A percentile compares a stretch with the other conserved stretches of the same genome.
Evolutionary conservation across 129 eudicot genomes (phyloP).

Genomic region (Erigeron canadensis): DNA sequence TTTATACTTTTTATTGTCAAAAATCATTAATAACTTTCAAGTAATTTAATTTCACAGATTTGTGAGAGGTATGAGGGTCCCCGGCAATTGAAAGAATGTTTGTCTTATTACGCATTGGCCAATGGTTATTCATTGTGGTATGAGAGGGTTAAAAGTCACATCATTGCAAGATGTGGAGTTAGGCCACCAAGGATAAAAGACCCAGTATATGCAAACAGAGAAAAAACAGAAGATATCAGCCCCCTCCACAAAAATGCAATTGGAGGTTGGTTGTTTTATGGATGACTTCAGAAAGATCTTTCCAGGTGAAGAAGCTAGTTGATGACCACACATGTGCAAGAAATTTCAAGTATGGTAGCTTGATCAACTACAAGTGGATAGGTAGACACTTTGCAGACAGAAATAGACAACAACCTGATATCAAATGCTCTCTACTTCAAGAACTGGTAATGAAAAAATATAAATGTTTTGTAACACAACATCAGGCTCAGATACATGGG

Average conservation of each 20-base stretch:
- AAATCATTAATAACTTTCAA: too few species aligned
- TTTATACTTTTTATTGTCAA: too few species aligned
- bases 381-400: neutral
- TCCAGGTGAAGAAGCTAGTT: neutral
- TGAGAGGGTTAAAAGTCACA: neutral
- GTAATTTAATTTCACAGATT: too few species aligned
- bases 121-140: too few species aligned
- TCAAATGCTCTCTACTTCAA: too few species aligned
- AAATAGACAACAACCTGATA: too few species aligned
- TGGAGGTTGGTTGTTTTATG: neutral
- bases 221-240: neutral
- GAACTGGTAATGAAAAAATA: too few species aligned
- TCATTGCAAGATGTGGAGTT: neutral
- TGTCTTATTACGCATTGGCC: neutral
- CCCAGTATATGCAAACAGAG: neutral
- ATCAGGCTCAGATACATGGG: neutral
- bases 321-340: neutral
- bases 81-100: neutral
- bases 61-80: neutral
- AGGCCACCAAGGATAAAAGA: neutral
- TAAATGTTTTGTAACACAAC: too few species aligned
- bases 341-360: neutral
- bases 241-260: neutral
- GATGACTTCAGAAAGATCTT: neutral
- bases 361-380: neutral